Base-by-base conservation (phyloP, 768 basidiomycete genomes). In the Gloeopeniophorella convolvens region DNA sequence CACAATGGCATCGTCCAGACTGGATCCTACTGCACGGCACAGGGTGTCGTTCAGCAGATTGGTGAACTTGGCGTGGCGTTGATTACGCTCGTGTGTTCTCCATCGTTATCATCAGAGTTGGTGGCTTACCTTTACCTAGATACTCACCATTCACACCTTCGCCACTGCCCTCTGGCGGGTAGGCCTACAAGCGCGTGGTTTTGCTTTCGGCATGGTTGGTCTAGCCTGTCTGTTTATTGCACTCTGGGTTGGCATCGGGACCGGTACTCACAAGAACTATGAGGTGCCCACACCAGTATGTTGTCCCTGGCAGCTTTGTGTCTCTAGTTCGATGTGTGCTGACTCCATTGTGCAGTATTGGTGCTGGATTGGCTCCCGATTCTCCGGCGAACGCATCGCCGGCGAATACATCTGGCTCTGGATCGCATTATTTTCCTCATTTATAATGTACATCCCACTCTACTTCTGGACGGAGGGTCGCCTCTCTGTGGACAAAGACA, bases 371-470 rank as follows among this genome's bases (percentile, higher is more conserved):
- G 62, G 66, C 30, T 36, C 60, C 5, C 32, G 60, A 9, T 68
- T 62, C 56, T 23, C 59, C 1, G 51, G 52, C 2, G 63, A 67
- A 50, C 63, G 68, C n/a, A 61, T 73, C 13, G 65, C 51, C 39
- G 72, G 70, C 1, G 72, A 73, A 58, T 75, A 75, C 45, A 23
- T 72, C 15, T 75, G 74, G 74, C 62, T 74, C 33, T 74, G 74
- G 74, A 36, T 70, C 30, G 64, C 72, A 5, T 60, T 73, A 6
- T 55, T 59, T 26, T 50, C 67, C 35, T 71, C 71, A 5, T 45
- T 64, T 18, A 15, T 67, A 3, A 48, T 64, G 1, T 74, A 73
- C 50, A 55, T 67, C 45, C 63, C 66, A 0, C 63, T 72, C 13
- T 72, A 65, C 57, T 61, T 72, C 49, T 67, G 68, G 63, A 62